Evolutionary conservation across 2,329 filamentous ascomycete genomes (phyloP).

Genomic region (Clarireedia monteithiana): DNA sequence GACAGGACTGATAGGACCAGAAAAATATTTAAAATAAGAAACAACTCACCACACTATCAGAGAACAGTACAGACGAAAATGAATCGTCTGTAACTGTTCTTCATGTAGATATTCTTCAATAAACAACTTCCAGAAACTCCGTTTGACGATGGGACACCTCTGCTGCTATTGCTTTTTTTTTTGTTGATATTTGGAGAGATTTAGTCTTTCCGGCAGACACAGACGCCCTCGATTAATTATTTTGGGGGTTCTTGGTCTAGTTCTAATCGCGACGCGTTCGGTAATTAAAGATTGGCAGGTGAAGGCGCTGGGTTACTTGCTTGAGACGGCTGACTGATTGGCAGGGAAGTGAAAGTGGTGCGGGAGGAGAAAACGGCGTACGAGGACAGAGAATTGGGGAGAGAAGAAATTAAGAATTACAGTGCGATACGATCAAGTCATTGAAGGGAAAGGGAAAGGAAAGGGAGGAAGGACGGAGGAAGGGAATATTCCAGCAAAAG

Average conservation of each 20-base stretch:
- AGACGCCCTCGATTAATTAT: neutral
- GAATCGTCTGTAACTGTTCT: slow-evolving; percentile 46
- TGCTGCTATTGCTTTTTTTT: neutral
- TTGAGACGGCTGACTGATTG: neutral
- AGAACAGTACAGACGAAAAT: slow-evolving; percentile 56
- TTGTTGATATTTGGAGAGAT: neutral
- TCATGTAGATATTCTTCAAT: neutral
- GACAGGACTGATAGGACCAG: neutral
- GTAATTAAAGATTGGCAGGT: slow-evolving; percentile 2
- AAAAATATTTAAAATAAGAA: neutral
- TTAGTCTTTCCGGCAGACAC: neutral
- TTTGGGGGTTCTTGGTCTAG: neutral
- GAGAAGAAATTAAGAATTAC: no score
- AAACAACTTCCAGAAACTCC: neutral
- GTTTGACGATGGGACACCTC: neutral
- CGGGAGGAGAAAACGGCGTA: no score
- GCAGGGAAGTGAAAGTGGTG: neutral
- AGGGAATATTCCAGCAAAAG: no score
- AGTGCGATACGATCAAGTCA: no score
- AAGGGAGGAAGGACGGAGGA: no score
- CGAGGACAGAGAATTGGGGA: no score
- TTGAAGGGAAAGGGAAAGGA: no score
- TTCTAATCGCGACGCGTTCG: slow-evolving; percentile 14
- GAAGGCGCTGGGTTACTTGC: neutral
- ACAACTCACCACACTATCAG: slow-evolving; percentile 17